Evolutionary conservation across 768 basidiomycete species (phyloP), one percentile per base, ranked within the genome.

Genomic region (Boletus vermiculosoides): DNA sequence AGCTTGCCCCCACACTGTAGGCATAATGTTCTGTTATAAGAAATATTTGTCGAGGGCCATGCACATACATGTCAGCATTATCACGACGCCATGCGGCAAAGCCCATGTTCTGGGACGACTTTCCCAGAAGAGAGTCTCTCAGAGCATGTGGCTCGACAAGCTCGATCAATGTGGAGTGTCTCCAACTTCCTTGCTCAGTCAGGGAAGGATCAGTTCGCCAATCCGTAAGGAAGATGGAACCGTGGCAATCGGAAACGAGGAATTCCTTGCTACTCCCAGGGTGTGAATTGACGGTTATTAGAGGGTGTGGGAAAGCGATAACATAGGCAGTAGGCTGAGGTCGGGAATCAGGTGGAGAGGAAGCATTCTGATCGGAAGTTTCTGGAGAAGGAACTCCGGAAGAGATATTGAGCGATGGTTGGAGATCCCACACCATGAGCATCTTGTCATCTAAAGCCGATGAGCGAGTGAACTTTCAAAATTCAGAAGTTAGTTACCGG

Each of bases 341-440:
- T 36, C 86, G 77, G 36, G 78, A 55, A 47, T 36, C 45, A 23
- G 71, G 64, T 5, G 66, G 66, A 16, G 74, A 71, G 16, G 76
- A 69, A 45, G 63, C 63, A 23, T 65, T 58, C 18, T 68, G 63
- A 33, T 64, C 66, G 3, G 71, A 73, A 41, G 60, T 57, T n/a
- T 70, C 71, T 44, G 77, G 70, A 63, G 56, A 67, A 22, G 73
- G 70, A 15, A 63, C 60, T 22, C 62, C 65, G 13, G 83, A 78
- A 36, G 76, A 69, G 42, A 80, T 74, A 52, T 81, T 72, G 45
- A 78, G 53, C 36, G 76, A 66, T 0, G 90, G 90, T 63, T 80
- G 76, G n/a, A 93, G 78, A 71, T 92, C 90, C 91, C 91, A 92
- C 8, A 92, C 83, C 83, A 91, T 87, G 39, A 91, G 80, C 81